Percentiles rank a stretch among this genome's conserved stretches.
Evolutionary conservation across 148 eudicot genomes (phyloP).

Genomic region (Chenopodium formosanum): DNA sequence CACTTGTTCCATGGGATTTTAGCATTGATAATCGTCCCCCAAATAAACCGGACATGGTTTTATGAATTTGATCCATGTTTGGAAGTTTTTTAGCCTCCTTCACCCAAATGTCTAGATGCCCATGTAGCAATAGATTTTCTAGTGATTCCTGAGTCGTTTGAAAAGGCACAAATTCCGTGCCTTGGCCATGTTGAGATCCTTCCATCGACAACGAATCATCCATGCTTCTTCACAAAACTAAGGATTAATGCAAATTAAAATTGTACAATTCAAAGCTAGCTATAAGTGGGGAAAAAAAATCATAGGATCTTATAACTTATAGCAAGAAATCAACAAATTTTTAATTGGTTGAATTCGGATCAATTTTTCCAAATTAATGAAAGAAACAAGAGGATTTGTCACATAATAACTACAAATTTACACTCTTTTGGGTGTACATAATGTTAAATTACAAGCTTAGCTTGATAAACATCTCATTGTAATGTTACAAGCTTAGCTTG

Average conservation of each 20-base stretch:
- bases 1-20: conserved; percentile 52
- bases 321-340: too few relatives aligned
- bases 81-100: conserved; percentile 71
- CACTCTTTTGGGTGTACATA: not conserved
- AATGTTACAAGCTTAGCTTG: not conserved
- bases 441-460: too few relatives aligned
- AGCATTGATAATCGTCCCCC: conserved; percentile 21
- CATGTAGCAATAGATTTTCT: conserved; percentile 60
- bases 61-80: conserved; percentile 65
- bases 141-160: conserved; percentile 46
- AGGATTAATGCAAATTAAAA: not conserved
- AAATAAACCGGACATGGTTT: conserved; percentile 39
- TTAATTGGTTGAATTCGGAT: too few relatives aligned
- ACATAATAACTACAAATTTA: not conserved
- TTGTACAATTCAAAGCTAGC: too few relatives aligned
- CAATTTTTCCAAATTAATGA: too few relatives aligned
- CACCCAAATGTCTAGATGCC: conserved; percentile 79
- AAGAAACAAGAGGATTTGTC: too few relatives aligned
- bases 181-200: conserved; percentile 46
- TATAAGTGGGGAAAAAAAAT: too few relatives aligned
- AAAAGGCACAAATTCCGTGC: conserved; percentile 47
- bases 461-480: not conserved
- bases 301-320: too few relatives aligned
- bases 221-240: not conserved
- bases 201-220: not conserved